Percentiles rank a stretch among this genome's conserved stretches.
Evolutionary conservation across 257 asterid genomes (phyloP).

Genomic region (Solanum chiquidenum): DNA sequence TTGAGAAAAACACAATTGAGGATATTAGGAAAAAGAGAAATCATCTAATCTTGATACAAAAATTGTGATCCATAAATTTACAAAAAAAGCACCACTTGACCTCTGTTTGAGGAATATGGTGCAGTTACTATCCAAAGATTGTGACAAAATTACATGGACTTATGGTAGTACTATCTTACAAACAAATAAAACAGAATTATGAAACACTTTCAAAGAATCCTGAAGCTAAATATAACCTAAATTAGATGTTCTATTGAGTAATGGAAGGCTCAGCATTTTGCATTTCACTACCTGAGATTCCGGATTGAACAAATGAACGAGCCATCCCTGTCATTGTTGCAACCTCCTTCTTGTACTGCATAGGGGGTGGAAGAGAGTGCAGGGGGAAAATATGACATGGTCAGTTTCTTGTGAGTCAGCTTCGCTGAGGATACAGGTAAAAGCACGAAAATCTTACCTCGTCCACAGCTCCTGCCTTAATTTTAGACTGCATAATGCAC

Average conservation of each 20-base stretch:
- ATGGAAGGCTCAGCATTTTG: background rate
- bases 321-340: slow-evolving; percentile 60
- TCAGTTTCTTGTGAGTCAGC: background rate
- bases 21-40: background rate
- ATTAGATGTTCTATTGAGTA: slow-evolving; percentile 8
- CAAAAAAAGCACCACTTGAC: background rate
- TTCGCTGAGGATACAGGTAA: background rate
- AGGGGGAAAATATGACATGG: background rate
- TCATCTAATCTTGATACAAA: background rate
- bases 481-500: slow-evolving; percentile 87
- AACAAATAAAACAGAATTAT: background rate
- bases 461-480: slow-evolving; percentile 53
- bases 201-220: background rate
- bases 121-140: background rate
- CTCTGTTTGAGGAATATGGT: background rate
- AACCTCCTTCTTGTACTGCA: slow-evolving; percentile 83
- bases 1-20: background rate
- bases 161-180: background rate
- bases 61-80: background rate
- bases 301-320: slow-evolving; percentile 39
- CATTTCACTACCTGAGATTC: slow-evolving; percentile 8
- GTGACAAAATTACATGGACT: background rate
- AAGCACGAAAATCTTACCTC: slow-evolving; percentile 32
- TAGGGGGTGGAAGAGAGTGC: background rate
- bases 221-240: background rate